Evolutionary conservation across 2,329 filamentous ascomycete genomes (phyloP), one percentile per base, ranked within the genome.

Genomic region (Arthrocladium fulminans): DNA sequence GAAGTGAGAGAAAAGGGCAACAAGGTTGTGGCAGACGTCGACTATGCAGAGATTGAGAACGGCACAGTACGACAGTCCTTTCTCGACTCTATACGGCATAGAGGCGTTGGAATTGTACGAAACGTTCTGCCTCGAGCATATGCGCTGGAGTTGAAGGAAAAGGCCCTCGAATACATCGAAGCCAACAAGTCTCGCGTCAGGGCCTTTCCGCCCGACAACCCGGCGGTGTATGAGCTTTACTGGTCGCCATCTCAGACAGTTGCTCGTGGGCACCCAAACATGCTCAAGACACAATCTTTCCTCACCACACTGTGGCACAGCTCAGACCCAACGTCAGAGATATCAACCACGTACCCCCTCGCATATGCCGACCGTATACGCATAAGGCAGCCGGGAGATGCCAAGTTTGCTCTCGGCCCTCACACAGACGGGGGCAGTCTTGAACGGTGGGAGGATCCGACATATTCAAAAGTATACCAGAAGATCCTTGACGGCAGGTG

Each of bases 221-320:
- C 83, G 0, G 80, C 84, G 38, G 83, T 88, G 4, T 86, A 79
- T 58, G 84, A 88, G 61, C 68, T 88, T 1, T 88, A 88, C 65
- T 88, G 84, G 84, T 83, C 82, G 0, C 71, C 73, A 1, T 70
- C 81, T 1, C 85, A 89, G 61, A 68, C 84, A 37, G 73, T 76
- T 54, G 84, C 83, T 2, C 75, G 85, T n/a, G 67, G 74, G 0
- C 81, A 88, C 59, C 76, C 80, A 0, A 78, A 80, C 51, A 65
- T 88, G 53, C 66, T 88, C 17, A 62, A 66, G 19, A 71, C 78
- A 0, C 84, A 88, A 56, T 67, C 67, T 6, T 76, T 76, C 22
- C 72, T 88, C 27, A 80, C 86, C 71, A 62, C 65, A 3, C 62
- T 86, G 43, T 87, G 82, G 82, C 73, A 83, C 56, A 71, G 71